phyloP scores from a whole-genome alignment of 2,329 filamentous ascomycete genomes.

The Bipolaris zeicola region DNA sequence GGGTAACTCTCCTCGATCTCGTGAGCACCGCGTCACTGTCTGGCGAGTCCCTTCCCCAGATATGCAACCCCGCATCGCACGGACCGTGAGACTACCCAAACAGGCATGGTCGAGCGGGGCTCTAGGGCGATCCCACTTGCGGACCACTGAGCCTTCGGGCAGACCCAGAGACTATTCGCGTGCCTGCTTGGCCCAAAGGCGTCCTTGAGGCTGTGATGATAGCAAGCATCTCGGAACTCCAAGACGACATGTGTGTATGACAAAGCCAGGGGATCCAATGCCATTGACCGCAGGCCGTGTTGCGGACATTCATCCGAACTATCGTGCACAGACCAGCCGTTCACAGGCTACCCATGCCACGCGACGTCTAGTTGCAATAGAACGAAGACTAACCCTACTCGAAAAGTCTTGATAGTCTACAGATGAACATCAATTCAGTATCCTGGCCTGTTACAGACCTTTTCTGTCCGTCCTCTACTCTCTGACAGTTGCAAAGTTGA shows the following conservation, averaged over 20 bases:
- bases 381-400: not conserved
- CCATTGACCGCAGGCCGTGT: not conserved
- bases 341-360: not conserved
- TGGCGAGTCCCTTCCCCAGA: constrained; percentile 30
- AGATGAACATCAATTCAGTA: not conserved
- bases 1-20: constrained; percentile 27
- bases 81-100: constrained; percentile 19
- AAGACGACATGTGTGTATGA: not conserved
- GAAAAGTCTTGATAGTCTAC: not conserved
- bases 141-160: constrained; percentile 18
- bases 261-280: not conserved
- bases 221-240: not conserved
- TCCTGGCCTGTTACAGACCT: not conserved
- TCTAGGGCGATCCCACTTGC: constrained; percentile 19
- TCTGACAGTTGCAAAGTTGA: not conserved
- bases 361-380: not conserved
- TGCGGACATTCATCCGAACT: not conserved
- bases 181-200: constrained; percentile 15
- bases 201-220: not conserved
- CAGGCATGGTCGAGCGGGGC: constrained; percentile 26
- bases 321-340: constrained; percentile 12
- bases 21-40: constrained; percentile 30
- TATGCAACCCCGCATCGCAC: constrained; percentile 33
- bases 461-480: not conserved
- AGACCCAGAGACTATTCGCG: constrained; percentile 12